Evolutionary conservation across 2,329 filamentous ascomycete species (phyloP).

Genomic region (Trichoderma asperellum): DNA sequence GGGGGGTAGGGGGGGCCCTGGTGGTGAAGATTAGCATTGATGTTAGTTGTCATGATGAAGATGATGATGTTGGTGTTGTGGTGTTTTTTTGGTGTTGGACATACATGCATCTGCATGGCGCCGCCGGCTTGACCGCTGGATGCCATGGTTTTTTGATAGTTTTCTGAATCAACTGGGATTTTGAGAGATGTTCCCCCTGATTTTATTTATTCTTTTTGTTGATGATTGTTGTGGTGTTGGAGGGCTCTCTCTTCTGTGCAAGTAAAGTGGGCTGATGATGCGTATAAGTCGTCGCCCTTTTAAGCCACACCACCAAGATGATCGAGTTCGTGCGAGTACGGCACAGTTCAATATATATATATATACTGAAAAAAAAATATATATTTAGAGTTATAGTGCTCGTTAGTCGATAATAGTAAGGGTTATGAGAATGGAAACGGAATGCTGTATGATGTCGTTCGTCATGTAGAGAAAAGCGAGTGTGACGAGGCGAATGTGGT

Average conservation of each 20-base stretch:
- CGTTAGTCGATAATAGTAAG: neutral
- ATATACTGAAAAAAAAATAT: neutral
- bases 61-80: neutral
- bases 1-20: constrained; percentile 47
- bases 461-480: neutral
- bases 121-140: neutral
- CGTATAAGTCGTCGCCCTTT: constrained; percentile 1
- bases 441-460: neutral
- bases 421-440: neutral
- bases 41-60: neutral
- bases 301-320: constrained; percentile 13
- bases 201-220: neutral
- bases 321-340: neutral
- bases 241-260: neutral
- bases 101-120: neutral
- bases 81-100: neutral
- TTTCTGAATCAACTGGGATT: neutral
- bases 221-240: neutral
- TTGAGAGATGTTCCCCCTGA: neutral
- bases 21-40: neutral
- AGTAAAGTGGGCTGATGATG: neutral
- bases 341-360: neutral
- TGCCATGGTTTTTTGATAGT: neutral
- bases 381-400: neutral
- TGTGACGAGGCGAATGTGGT: neutral